A percentile compares a stretch with the other conserved stretches of the same genome.
Evolutionary conservation across 129 eudicot species (phyloP).

Genomic region (Solidago caesia): DNA sequence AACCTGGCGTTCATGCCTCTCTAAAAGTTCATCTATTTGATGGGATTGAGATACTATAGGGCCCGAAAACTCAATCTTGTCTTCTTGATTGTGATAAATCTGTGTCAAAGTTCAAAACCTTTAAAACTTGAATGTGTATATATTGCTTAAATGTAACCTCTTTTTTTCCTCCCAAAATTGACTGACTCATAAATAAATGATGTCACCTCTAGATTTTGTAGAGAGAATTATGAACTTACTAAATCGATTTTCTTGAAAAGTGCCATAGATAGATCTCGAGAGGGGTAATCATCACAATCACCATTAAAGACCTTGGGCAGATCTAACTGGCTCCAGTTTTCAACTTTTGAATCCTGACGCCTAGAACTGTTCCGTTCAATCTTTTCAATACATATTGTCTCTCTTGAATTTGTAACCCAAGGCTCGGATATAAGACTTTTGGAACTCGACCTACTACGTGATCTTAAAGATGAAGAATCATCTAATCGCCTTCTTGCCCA

Average conservation of each 20-base stretch:
- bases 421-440: slow-evolving; percentile 65
- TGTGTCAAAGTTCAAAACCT: slow-evolving; percentile 27
- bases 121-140: background rate
- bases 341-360: slow-evolving; percentile 49
- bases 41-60: slow-evolving; percentile 83
- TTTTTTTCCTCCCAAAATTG: background rate
- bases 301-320: slow-evolving; percentile 54
- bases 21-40: slow-evolving; percentile 71
- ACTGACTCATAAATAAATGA: background rate
- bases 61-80: slow-evolving; percentile 89
- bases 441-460: slow-evolving; percentile 81
- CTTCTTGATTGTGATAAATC: slow-evolving; percentile 69
- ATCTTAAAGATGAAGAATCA: slow-evolving; percentile 56
- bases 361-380: slow-evolving; percentile 40
- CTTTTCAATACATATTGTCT: slow-evolving; percentile 41
- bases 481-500: slow-evolving; percentile 84
- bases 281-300: slow-evolving; percentile 72
- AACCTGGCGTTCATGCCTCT: slow-evolving; percentile 83
- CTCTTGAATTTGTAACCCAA: slow-evolving; percentile 45
- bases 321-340: slow-evolving; percentile 53
- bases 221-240: slow-evolving; percentile 41
- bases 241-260: slow-evolving; percentile 54
- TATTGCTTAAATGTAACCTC: background rate
- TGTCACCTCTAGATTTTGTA: background rate
- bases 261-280: slow-evolving; percentile 66